These are phyloP conservation scores for Bauhinia variegata DNA, from an alignment of 306 rosid species.

Conservation along the genomic window DNA sequence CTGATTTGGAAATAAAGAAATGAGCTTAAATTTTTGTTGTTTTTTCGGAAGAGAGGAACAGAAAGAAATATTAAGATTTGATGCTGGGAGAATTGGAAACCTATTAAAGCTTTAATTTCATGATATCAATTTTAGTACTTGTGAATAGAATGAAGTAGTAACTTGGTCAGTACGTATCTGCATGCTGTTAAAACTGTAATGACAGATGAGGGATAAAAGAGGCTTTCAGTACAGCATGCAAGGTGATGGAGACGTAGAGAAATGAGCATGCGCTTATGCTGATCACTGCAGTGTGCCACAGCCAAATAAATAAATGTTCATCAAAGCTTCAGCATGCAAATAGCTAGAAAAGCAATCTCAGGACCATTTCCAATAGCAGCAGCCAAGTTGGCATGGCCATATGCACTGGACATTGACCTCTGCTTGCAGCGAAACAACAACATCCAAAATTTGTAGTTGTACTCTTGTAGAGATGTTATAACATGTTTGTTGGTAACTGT, in stretches of 20 bases:
- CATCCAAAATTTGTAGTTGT: conserved; percentile 24
- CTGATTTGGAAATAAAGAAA: too few species aligned
- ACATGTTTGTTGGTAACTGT: conserved; percentile 24
- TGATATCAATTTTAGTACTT: not conserved
- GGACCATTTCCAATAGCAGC: conserved; percentile 53
- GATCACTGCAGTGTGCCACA: conserved; percentile 1
- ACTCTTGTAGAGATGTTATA: conserved; percentile 10
- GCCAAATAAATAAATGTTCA: not conserved
- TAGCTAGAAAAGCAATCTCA: conserved; percentile 4
- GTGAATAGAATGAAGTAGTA: not conserved
- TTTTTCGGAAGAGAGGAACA: too few species aligned
- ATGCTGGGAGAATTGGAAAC: not conserved
- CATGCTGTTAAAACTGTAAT: conserved; percentile 10
- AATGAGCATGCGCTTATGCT: conserved; percentile 5
- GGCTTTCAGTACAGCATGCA: conserved; percentile 21
- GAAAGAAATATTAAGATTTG: too few species aligned
- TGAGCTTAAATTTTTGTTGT: too few species aligned
- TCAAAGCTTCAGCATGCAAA: too few species aligned
- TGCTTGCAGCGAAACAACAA: conserved; percentile 27
- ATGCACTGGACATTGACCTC: conserved; percentile 38
- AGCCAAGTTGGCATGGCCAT: conserved; percentile 33
- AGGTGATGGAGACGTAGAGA: conserved; percentile 47
- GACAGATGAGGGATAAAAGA: conserved; percentile 29
- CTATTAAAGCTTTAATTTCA: not conserved
- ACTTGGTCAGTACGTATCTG: not conserved